Evolutionary conservation across 208 protist species (phyloP), one percentile per base, ranked within the genome.

Genomic region (Acanthamoeba divionensis): DNA sequence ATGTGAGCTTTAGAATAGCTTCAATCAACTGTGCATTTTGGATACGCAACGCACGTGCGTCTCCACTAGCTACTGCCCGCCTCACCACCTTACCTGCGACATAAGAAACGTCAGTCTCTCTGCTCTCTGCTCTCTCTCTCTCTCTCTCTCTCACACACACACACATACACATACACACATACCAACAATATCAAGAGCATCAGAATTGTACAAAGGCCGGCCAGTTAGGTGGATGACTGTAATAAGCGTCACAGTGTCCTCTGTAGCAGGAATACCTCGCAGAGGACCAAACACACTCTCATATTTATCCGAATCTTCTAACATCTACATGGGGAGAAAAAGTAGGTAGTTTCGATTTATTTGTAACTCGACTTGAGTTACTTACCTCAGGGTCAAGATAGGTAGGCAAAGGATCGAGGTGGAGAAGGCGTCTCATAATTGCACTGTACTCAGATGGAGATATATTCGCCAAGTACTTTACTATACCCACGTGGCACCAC

Each of bases 171-270:
- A n/a, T n/a, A n/a, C n/a, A n/a, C n/a, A n/a, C 52, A 60, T 60
- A 24, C 26, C 21, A 15, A 87, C 60, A 33, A 50, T 50, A 24
- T 80, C 71, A 10, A 80, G 33, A 2, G 77, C 77, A n/a, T 87
- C 77, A 3, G 55, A 62, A 44, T 87, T 87, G 77, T 55, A 87
- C 18, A 87, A 57, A 10, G 77, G 77, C 54, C 24, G 77, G 21
- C 77, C 77, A 4, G 77, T 87, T 7, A 87, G 54, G 33, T 87
- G 77, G 36, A 87, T 87, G 0, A 87, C 77, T 2, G 77, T 87
- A 44, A 87, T 87, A 21, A 87, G 52, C 10, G 77, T 87, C 9
- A 87, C 21, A 57, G 77, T 87, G 38, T 87, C 77, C 54, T 87
- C 77, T n/a, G 33, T 38, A 7, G 50, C 77, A 12, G 77, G 77